Conservation (phyloP, 1,284 basidiomycete genomes). For the Malassezia globosa region DNA sequence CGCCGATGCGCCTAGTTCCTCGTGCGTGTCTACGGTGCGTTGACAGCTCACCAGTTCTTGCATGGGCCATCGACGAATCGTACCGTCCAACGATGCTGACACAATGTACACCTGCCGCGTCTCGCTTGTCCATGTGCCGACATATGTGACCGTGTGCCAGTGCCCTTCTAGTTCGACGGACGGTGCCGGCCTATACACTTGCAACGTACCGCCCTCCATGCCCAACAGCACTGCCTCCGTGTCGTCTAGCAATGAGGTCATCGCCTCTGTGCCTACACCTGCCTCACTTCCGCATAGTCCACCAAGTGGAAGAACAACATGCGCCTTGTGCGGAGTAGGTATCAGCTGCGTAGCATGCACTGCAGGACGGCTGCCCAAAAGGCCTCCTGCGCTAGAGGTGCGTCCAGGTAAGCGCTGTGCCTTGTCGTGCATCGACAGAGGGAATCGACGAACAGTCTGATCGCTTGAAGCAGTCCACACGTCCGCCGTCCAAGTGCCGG, state of each 20-base stretch:
- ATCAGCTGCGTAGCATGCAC: background rate
- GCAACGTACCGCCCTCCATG: conserved; percentile 1
- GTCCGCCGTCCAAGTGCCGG: background rate
- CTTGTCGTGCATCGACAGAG: conserved; percentile 2
- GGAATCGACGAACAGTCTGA: conserved; percentile 12
- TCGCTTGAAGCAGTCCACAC: conserved; percentile 14
- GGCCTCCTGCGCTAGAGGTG: conserved; percentile 4
- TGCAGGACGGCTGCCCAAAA: background rate
- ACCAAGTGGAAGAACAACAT: conserved; percentile 7
- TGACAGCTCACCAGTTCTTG: no score
- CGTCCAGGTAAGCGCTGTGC: background rate
- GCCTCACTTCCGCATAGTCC: no score
- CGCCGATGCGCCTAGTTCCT: background rate
- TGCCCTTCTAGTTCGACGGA: conserved; percentile 23
- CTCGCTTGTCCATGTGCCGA: conserved; percentile 19
- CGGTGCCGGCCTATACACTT: background rate
- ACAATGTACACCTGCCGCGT: conserved; percentile 12
- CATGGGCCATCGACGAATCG: conserved; percentile 24
- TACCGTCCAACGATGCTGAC: conserved; percentile 26
- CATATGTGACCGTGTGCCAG: conserved; percentile 29
- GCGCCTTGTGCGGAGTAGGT: background rate
- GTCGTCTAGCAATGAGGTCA: background rate
- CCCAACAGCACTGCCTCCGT: background rate
- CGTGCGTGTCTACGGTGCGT: background rate
- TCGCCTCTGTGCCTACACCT: no score